Evolutionary conservation across 257 asterid species (phyloP).

Genomic region (Ehretia macrophylla): DNA sequence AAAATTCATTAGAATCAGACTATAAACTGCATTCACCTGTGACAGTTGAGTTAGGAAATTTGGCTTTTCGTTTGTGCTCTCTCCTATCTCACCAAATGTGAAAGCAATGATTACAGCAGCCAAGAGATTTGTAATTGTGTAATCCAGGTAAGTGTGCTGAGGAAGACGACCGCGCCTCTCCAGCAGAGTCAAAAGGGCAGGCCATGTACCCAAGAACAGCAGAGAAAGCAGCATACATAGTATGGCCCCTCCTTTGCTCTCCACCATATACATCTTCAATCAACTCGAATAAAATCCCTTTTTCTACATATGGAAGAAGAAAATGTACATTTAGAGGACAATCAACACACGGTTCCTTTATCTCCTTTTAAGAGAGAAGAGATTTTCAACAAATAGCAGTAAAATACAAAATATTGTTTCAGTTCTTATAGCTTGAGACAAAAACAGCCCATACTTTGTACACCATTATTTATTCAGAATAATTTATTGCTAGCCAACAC

Average conservation of each 20-base stretch:
- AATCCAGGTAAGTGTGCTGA: conserved; percentile 95
- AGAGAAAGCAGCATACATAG: conserved; percentile 75
- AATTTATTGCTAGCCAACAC: no score
- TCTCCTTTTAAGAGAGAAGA: no score
- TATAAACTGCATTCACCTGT: conserved; percentile 44
- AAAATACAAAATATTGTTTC: no score
- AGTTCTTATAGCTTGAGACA: no score
- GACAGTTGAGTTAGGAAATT: conserved; percentile 67
- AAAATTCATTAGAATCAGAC: neutral
- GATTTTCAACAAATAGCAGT: no score
- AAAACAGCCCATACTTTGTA: no score
- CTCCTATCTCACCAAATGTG: conserved; percentile 84
- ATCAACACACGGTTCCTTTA: no score
- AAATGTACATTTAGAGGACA: no score
- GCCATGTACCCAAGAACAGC: conserved; percentile 91
- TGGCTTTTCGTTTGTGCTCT: conserved; percentile 49
- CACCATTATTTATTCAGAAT: no score
- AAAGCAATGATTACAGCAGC: conserved; percentile 87
- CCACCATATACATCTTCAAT: conserved; percentile 72
- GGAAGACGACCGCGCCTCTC: conserved; percentile 96
- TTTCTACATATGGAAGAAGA: no score
- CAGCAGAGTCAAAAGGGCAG: conserved; percentile 76
- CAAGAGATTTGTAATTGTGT: conserved; percentile 71
- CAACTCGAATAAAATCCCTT: no score
- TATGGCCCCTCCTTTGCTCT: conserved; percentile 93